Evolutionary conservation across 2,329 filamentous ascomycete genomes (phyloP).

Genomic region (Penicillium palitans): DNA sequence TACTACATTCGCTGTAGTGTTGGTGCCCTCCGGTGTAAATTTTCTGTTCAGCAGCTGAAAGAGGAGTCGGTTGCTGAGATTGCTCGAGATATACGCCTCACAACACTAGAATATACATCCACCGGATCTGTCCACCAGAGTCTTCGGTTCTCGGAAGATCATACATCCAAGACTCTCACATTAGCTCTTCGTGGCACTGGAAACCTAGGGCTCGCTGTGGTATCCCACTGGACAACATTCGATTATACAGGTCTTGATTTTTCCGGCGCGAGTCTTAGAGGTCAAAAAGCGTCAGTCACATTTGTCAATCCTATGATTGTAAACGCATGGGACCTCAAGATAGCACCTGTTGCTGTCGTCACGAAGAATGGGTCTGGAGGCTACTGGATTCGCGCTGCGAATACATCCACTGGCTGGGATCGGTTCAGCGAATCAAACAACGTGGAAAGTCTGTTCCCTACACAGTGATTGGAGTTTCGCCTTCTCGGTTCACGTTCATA

Average conservation of each 20-base stretch:
- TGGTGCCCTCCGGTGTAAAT: not conserved
- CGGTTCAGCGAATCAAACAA: not conserved
- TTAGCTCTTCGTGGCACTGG: not conserved
- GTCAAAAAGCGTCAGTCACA: not conserved
- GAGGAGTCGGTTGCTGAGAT: not conserved
- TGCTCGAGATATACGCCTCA: not conserved
- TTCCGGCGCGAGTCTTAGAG: not conserved
- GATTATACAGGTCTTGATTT: not conserved
- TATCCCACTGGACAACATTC: constrained; percentile 1
- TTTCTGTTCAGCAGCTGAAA: not conserved
- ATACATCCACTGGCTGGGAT: not conserved
- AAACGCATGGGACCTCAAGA: not conserved
- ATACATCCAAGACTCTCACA: not conserved
- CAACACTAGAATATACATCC: not conserved
- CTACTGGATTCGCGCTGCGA: not conserved
- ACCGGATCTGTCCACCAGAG: not conserved
- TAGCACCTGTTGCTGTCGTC: not conserved
- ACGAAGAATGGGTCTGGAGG: not conserved
- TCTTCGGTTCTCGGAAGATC: not conserved
- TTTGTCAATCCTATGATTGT: not conserved
- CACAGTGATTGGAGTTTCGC: not conserved
- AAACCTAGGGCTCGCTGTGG: not conserved
- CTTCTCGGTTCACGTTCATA: not conserved
- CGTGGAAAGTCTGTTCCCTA: not conserved
- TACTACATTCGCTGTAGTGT: constrained; percentile 1